Evolutionary conservation across 2,329 filamentous ascomycete species (phyloP), one percentile per base, ranked within the genome.

Genomic region (Aspergillus nomiae): DNA sequence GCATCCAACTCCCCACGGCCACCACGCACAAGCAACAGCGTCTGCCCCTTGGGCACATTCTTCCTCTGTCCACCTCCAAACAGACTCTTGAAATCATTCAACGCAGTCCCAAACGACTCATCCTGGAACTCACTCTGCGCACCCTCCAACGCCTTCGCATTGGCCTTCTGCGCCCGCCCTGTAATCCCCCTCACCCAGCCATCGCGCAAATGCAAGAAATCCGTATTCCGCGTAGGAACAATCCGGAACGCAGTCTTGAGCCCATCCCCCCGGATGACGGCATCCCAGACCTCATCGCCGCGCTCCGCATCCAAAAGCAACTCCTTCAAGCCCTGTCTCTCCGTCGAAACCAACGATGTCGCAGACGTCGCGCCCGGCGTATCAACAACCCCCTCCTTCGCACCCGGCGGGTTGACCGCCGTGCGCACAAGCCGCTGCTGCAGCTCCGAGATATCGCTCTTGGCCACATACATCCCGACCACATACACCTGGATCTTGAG

Each of bases 401-500:
- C 38, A 5, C 69, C 68, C 16, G 72, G 73, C 0, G 79, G 77
- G 36, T 77, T 74, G 21, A 80, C 74, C 70, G 96, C 87, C 65
- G 88, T 88, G 74, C 89, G 89, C 64, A 96, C 86, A 34, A 98
- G 85, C 51, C 88, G 86, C 68, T 86, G 84, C 78, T 98, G 94
- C 46, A 99, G 83, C n/a, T 85, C 84, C 4, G 89, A 88, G 63
- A 99, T 88, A 73, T 97, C 93, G 43, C 89, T 83, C 0, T 90
- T 94, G 30, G 93, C 92, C 30, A 98, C 85, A 80, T 99, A 99
- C 71, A 96, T 87, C 19, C 94, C 95, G 0, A 97, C 91, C 21
- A 98, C 91, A 80, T 99, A 99, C 59, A 99, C 95, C 76, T 97
- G 90, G 51, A 99, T 92, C 56, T 87, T 83, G 51, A 98, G 81